Conservation (phyloP, 2,329 filamentous ascomycete species). For the Lasiodiplodia theobromae region DNA sequence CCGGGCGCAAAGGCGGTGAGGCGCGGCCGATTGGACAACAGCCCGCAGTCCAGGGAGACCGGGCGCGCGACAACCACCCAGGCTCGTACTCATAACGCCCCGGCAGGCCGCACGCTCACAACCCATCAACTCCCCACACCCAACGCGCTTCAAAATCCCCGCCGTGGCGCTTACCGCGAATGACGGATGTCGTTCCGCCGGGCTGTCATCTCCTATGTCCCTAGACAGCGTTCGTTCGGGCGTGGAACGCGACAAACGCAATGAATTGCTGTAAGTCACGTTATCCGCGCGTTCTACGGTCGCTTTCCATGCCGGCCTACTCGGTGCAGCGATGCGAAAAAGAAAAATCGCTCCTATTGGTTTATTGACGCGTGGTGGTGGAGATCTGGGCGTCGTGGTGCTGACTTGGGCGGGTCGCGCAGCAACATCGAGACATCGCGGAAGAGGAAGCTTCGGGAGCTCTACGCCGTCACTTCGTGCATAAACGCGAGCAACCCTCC, state of each 20-base stretch:
- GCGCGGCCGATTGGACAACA: slow-evolving; percentile 16
- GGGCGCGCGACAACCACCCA: slow-evolving; percentile 29
- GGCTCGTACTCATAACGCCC: slow-evolving; percentile 28
- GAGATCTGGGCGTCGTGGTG: slow-evolving; percentile 41
- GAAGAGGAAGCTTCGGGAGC: slow-evolving; percentile 88
- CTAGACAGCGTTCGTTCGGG: slow-evolving; percentile 53
- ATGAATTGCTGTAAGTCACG: slow-evolving; percentile 54
- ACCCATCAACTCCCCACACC: slow-evolving; percentile 44
- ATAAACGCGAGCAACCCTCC: slow-evolving; percentile 62
- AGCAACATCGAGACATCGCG: slow-evolving; percentile 72
- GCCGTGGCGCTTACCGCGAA: slow-evolving; percentile 51
- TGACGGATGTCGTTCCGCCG: slow-evolving; percentile 57
- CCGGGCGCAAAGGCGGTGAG: slow-evolving; percentile 12
- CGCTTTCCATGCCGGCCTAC: slow-evolving; percentile 40
- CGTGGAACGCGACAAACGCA: slow-evolving; percentile 48
- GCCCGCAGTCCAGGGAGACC: slow-evolving; percentile 25
- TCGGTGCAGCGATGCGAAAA: slow-evolving; percentile 46
- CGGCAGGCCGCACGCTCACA: slow-evolving; percentile 32
- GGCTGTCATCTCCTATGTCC: slow-evolving; percentile 55
- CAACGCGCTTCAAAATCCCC: slow-evolving; percentile 43
- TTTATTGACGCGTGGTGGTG: slow-evolving; percentile 47
- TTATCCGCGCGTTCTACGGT: slow-evolving; percentile 37
- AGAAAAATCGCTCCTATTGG: slow-evolving; percentile 49
- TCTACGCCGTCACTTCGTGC: slow-evolving; percentile 81
- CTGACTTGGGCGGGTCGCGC: slow-evolving; percentile 31